Evolutionary conservation across 371 early-diverging fungal species (phyloP), one percentile per base, ranked within the genome.

Genomic region (Apophysomyces sp.): DNA sequence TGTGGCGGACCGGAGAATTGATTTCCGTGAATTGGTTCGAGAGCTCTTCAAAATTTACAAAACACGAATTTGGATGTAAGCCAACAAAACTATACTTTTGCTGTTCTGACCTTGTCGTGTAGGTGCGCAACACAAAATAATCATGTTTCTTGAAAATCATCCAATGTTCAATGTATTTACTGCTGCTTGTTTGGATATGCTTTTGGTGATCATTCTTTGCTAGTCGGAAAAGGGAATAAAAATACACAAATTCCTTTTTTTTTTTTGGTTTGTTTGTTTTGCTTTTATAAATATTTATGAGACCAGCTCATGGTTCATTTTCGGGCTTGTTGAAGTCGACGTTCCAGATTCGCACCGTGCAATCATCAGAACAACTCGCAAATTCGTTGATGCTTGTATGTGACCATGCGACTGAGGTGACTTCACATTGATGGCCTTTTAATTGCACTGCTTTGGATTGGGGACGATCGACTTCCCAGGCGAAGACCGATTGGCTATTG

Each of bases 31-130:
- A 69, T 84, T 99, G 52, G 99, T 99, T 34, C 92, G 97, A 40
- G 99, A 99, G 55, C 82, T 99, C 53, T 99, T 99, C 84, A 98
- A 97, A 73, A 91, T 95, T 34, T 99, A 98, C 83, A 99, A 99
- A 82, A 98, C 98, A 4, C 92, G 99, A 58, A 99, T 99, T 62
- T 99, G 99, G 99, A 96, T 98, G 97, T 87, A 66, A 55, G 66
- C 51, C 7, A 26, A 41, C n/a, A 41, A n/a, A 6, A 44, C 24
- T 21, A 7, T 7, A 9, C 12, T 13, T 15, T 0, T 31, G 12
- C n/a, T 4, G 13, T 7, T 30, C 30, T 49, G 7, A 34, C 52
- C 21, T 16, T 29, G 13, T 7, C 28, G 8, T 36, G 13, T 32
- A 59, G 59, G 59, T 59, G 59, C 51, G 59, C 59, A 21, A 44